These are phyloP conservation scores for Furcasterigmium sp. DNA, from an alignment of 2,329 filamentous ascomycete genomes.

Conservation along the genomic window DNA sequence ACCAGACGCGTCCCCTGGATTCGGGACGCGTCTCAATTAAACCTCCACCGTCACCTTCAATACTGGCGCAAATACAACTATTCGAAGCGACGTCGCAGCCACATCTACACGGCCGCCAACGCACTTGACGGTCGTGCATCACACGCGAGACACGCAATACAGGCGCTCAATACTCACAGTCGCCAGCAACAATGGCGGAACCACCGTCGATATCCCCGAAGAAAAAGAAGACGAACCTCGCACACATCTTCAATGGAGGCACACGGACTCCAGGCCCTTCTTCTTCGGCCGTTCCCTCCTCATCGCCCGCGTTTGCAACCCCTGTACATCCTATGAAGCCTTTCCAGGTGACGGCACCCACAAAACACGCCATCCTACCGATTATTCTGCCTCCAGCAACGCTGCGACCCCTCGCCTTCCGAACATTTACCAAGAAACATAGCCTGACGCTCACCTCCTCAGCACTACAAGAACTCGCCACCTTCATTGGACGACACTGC, in stretches of 20 bases:
- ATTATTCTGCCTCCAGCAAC: conserved; percentile 85
- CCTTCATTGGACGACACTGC: conserved; percentile 89
- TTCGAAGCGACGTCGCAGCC: not conserved
- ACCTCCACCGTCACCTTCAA: not conserved
- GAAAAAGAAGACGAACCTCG: conserved; percentile 21
- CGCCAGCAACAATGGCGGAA: not conserved
- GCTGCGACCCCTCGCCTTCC: conserved; percentile 83
- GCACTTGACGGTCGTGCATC: not conserved
- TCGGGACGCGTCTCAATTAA: conserved; percentile 14
- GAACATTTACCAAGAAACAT: conserved; percentile 96
- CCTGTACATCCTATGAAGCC: conserved; percentile 73
- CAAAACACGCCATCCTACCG: conserved; percentile 62
- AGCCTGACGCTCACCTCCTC: conserved; percentile 87
- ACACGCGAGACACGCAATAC: conserved; percentile 4
- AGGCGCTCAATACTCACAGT: not conserved
- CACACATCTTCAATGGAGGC: conserved; percentile 30
- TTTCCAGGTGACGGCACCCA: conserved; percentile 46
- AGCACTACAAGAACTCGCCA: conserved; percentile 76
- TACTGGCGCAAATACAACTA: too few species aligned
- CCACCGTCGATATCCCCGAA: conserved; percentile 10
- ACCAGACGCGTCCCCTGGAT: not conserved
- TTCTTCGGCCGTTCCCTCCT: conserved; percentile 70
- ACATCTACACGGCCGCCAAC: not conserved
- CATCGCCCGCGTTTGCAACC: conserved; percentile 85
- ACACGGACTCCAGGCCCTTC: conserved; percentile 27